Percentiles rank a stretch among this genome's conserved stretches.
Evolutionary conservation across 179 eudicot genomes (phyloP).

Genomic region (Spergularia azorica): DNA sequence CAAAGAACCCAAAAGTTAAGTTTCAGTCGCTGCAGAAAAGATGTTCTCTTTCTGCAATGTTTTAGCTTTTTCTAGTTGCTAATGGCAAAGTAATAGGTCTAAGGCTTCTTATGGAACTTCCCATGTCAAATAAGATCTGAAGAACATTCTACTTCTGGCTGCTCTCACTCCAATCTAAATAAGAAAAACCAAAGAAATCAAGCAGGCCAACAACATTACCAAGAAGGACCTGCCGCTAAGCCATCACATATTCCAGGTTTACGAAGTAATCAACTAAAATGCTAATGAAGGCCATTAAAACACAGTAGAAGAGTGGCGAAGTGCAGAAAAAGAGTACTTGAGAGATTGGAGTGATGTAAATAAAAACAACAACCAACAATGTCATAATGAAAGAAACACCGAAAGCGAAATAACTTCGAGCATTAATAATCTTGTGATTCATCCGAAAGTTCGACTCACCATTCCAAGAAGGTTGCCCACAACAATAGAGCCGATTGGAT

Average conservation of each 20-base stretch:
- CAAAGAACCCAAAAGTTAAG: too few relatives aligned
- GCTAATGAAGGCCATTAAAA: neutral
- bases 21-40: too few relatives aligned
- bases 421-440: neutral
- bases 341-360: too few relatives aligned
- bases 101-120: too few relatives aligned
- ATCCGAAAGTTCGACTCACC: slow-evolving; percentile 42
- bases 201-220: neutral
- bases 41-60: too few relatives aligned
- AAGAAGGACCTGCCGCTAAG: neutral
- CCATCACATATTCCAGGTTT: neutral
- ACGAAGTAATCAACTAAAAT: too few relatives aligned
- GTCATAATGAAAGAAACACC: neutral
- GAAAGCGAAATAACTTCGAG: neutral
- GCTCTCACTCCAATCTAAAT: too few relatives aligned
- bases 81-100: too few relatives aligned
- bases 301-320: neutral
- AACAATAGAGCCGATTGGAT: slow-evolving; percentile 91
- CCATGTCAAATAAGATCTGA: too few relatives aligned
- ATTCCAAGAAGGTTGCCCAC: slow-evolving; percentile 96
- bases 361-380: neutral
- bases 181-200: too few relatives aligned
- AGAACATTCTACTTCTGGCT: too few relatives aligned
- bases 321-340: neutral
- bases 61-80: too few relatives aligned